Conservation (phyloP, 139 green algal genomes). For the Choricystis sp. region DNA sequence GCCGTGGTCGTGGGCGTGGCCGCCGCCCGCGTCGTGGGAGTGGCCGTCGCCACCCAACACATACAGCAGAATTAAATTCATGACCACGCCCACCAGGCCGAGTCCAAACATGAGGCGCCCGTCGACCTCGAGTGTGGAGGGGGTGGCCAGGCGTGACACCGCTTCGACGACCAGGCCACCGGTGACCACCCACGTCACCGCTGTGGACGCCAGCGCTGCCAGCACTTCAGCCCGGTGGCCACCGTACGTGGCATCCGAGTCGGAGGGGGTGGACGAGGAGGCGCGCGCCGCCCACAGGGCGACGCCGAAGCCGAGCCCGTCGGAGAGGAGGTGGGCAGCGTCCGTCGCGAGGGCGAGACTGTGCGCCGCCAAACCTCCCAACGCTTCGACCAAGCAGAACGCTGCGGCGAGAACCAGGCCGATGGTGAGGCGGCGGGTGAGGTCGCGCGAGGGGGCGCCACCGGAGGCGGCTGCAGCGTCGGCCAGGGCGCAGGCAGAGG, state of each 20-base stretch:
- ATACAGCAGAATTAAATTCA: slow-evolving; percentile 58
- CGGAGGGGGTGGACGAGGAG: not conserved
- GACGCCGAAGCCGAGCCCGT: slow-evolving; percentile 69
- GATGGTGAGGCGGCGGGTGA: slow-evolving; percentile 8
- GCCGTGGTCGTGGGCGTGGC: slow-evolving; percentile 11
- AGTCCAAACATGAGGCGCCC: slow-evolving; percentile 70
- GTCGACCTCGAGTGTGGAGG: slow-evolving; percentile 43
- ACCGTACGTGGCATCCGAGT: slow-evolving; percentile 41
- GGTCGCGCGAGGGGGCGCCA: too few relatives aligned
- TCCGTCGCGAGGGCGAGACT: slow-evolving; percentile 89
- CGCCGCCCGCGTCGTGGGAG: not conserved
- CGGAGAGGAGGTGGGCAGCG: slow-evolving; percentile 86
- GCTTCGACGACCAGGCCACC: slow-evolving; percentile 77
- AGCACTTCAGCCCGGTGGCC: slow-evolving; percentile 84
- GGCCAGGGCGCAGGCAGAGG: not conserved
- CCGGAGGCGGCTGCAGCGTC: not conserved
- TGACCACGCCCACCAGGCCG: slow-evolving; percentile 45
- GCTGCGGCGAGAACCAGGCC: slow-evolving; percentile 23
- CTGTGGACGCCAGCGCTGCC: slow-evolving; percentile 56
- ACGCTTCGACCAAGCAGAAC: slow-evolving; percentile 34
- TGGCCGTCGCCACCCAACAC: slow-evolving; percentile 33
- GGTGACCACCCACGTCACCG: slow-evolving; percentile 79
- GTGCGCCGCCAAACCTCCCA: slow-evolving; percentile 30
- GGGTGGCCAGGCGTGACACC: slow-evolving; percentile 42
- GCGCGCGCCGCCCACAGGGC: slow-evolving; percentile 44